Conservation (phyloP, 148 eudicot species). For the Amaranthus hypochondriacus region DNA sequence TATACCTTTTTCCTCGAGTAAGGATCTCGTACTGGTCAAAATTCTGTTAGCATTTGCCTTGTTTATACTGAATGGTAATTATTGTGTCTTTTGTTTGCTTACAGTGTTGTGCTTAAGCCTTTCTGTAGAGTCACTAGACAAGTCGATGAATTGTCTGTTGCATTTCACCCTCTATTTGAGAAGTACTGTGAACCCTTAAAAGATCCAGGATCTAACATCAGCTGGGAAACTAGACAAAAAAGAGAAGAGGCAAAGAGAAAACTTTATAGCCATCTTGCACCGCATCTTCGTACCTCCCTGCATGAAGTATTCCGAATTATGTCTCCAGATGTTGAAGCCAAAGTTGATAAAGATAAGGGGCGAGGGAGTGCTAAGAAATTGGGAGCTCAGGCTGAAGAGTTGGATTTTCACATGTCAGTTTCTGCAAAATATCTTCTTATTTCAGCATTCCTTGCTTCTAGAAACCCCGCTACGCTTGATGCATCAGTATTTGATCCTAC, state of each 20-base stretch:
- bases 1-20: conserved; percentile 89
- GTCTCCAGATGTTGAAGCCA: conserved; percentile 30
- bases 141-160: conserved; percentile 60
- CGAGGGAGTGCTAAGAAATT: conserved; percentile 34
- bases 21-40: conserved; percentile 21
- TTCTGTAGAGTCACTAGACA: conserved; percentile 69
- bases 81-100: conserved; percentile 11
- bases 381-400: conserved; percentile 47
- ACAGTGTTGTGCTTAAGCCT: conserved; percentile 70
- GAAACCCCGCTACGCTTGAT: conserved; percentile 98
- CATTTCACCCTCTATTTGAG: conserved; percentile 49
- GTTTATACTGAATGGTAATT: neutral
- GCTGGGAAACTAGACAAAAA: conserved; percentile 50
- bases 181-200: conserved; percentile 41
- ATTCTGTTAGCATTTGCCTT: neutral
- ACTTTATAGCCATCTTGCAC: conserved; percentile 61
- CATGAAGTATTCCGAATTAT: conserved; percentile 52
- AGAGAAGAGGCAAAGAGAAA: conserved; percentile 64
- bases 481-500: conserved; percentile 90
- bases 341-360: conserved; percentile 38
- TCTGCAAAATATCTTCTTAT: conserved; percentile 92
- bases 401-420: conserved; percentile 79
- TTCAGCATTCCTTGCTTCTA: conserved; percentile 90
- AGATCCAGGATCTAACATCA: conserved; percentile 39
- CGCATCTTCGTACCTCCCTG: conserved; percentile 51